Percentiles rank a stretch among this genome's conserved stretches.
Conservation (phyloP, 2,329 filamentous ascomycete genomes). For the Colletotrichum magnum region DNA sequence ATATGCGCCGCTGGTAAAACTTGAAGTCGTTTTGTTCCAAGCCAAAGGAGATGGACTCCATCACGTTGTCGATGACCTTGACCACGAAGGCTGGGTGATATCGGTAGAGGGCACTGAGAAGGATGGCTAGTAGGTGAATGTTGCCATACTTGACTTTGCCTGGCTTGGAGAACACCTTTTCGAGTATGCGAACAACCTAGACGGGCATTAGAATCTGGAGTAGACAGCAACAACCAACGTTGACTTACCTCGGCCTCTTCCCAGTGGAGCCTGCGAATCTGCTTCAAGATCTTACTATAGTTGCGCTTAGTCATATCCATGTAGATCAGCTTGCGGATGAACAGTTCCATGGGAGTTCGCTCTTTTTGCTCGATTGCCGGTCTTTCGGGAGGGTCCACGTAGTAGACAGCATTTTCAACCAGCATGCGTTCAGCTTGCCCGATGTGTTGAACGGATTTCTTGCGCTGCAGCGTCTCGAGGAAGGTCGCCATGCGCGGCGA, state of each 20-base stretch:
- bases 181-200: slow-evolving; percentile 79
- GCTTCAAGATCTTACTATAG: slow-evolving; percentile 93
- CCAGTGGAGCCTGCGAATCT: slow-evolving; percentile 96
- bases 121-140: slow-evolving; percentile 91
- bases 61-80: slow-evolving; percentile 89
- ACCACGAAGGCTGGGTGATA: slow-evolving; percentile 95
- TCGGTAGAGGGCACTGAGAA: slow-evolving; percentile 88
- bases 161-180: slow-evolving; percentile 95
- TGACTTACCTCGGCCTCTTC: slow-evolving; percentile 84
- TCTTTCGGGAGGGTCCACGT: slow-evolving; percentile 94
- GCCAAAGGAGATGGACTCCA: slow-evolving; percentile 90
- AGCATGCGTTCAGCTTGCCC: slow-evolving; percentile 98
- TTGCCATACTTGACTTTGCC: slow-evolving; percentile 98
- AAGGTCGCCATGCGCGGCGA: slow-evolving; percentile 94
- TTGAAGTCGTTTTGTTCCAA: slow-evolving; percentile 98
- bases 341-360: slow-evolving; percentile 91
- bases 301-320: slow-evolving; percentile 94
- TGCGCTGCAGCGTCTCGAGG: slow-evolving; percentile 92
- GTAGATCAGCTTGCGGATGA: slow-evolving; percentile 93
- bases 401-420: slow-evolving; percentile 98
- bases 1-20: slow-evolving; percentile 93
- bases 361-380: slow-evolving; percentile 98
- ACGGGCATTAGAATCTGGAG: neutral
- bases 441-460: slow-evolving; percentile 95
- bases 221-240: neutral